Evolutionary conservation across 768 basidiomycete species (phyloP).

Genomic region (Imleria badia): DNA sequence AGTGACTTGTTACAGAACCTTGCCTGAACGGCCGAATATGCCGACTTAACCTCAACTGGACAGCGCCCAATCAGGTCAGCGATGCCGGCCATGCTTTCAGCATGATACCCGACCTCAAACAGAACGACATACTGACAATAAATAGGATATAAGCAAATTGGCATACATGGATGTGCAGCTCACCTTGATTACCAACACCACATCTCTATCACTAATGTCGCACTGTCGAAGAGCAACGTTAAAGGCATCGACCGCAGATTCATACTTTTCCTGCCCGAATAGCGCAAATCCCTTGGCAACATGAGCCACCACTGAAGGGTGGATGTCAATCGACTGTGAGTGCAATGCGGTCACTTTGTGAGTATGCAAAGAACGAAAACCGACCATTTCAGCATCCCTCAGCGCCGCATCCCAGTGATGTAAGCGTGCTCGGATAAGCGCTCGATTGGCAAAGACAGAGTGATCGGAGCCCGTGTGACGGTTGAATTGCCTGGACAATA

Average conservation of each 20-base stretch:
- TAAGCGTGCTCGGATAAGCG: slow-evolving; percentile 7
- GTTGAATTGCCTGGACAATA: slow-evolving; percentile 2
- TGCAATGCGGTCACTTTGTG: neutral
- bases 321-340: slow-evolving; percentile 10
- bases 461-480: neutral
- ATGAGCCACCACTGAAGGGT: slow-evolving; percentile 7
- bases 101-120: slow-evolving; percentile 11
- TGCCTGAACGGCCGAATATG: slow-evolving; percentile 7
- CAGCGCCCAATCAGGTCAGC: slow-evolving; percentile 4
- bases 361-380: neutral
- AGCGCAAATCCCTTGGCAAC: slow-evolving; percentile 9
- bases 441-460: slow-evolving; percentile 1
- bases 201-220: slow-evolving; percentile 1
- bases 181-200: slow-evolving; percentile 5
- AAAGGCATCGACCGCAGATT: slow-evolving; percentile 1
- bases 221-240: slow-evolving; percentile 10
- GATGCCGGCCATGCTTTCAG: slow-evolving; percentile 10
- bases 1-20: neutral
- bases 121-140: neutral
- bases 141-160: neutral
- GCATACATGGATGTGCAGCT: neutral
- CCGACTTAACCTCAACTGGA: neutral
- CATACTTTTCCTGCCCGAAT: slow-evolving; percentile 10
- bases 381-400: slow-evolving; percentile 11
- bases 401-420: slow-evolving; percentile 3